phyloP scores from a whole-genome alignment of 2,329 filamentous ascomycete species.

The Colletotrichum somersetense region DNA sequence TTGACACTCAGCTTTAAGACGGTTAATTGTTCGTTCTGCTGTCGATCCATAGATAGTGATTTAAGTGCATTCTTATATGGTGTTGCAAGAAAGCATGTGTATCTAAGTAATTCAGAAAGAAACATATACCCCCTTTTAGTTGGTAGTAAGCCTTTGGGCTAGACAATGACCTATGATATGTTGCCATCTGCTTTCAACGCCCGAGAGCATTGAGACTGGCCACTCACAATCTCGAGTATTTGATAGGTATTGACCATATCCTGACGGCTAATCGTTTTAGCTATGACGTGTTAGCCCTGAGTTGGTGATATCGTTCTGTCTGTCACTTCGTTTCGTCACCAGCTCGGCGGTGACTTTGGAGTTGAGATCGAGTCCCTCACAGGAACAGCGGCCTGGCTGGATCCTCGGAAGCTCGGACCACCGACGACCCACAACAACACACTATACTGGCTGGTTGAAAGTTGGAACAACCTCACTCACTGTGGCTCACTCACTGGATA shows the following conservation, averaged over 20 bases:
- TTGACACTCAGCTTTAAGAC: background rate
- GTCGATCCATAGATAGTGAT: background rate
- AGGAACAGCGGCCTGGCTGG: background rate
- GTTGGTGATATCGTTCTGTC: background rate
- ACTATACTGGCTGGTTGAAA: background rate
- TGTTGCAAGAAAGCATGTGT: background rate
- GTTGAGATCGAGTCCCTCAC: background rate
- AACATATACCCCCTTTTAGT: background rate
- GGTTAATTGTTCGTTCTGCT: background rate
- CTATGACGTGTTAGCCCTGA: background rate
- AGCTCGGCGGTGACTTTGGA: background rate
- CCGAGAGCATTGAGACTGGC: background rate
- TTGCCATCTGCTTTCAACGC: background rate
- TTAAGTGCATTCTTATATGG: background rate
- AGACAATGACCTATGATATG: background rate
- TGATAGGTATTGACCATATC: background rate
- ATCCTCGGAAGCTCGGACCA: slow-evolving; percentile 12
- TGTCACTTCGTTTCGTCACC: background rate
- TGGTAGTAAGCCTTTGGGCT: background rate
- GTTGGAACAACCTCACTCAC: background rate
- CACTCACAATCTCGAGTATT: background rate
- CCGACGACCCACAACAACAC: background rate
- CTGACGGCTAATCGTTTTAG: background rate
- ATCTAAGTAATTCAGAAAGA: background rate
- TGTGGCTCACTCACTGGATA: background rate